Conservation (phyloP, 2,329 filamentous ascomycete genomes). For the Cladosporium oxysporum region DNA sequence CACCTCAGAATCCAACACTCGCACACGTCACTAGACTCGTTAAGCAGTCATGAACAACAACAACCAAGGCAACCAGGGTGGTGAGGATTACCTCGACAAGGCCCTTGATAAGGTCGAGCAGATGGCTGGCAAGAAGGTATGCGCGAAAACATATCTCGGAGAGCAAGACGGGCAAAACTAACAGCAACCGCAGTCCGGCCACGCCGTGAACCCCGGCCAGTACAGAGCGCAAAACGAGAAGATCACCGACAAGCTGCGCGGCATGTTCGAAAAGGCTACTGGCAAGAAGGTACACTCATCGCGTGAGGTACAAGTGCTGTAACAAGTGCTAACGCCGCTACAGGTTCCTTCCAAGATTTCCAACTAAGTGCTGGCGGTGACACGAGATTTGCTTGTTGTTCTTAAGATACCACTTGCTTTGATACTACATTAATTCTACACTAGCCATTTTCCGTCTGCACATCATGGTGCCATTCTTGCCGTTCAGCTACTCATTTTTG, state of each 20-base stretch:
- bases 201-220: slow-evolving; percentile 31
- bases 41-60: not conserved
- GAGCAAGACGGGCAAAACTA: not conserved
- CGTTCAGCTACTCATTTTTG: not conserved
- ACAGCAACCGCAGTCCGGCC: slow-evolving; percentile 22
- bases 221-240: slow-evolving; percentile 36
- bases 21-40: not conserved
- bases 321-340: not conserved
- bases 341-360: slow-evolving; percentile 19
- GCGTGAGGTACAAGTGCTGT: not conserved
- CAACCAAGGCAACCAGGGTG: slow-evolving; percentile 6
- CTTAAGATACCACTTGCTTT: slow-evolving; percentile 12
- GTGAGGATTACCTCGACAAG: slow-evolving; percentile 36
- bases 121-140: slow-evolving; percentile 23
- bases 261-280: slow-evolving; percentile 36
- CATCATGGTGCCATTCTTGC: not conserved
- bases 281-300: slow-evolving; percentile 33
- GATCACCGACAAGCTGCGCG: slow-evolving; percentile 36
- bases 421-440: not conserved
- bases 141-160: not conserved
- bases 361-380: not conserved
- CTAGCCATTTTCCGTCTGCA: not conserved
- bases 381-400: not conserved
- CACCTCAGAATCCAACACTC: not conserved
- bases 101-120: slow-evolving; percentile 26